Conservation (phyloP, 805 yeast genomes). For the Saccharomycopsis sp. region DNA sequence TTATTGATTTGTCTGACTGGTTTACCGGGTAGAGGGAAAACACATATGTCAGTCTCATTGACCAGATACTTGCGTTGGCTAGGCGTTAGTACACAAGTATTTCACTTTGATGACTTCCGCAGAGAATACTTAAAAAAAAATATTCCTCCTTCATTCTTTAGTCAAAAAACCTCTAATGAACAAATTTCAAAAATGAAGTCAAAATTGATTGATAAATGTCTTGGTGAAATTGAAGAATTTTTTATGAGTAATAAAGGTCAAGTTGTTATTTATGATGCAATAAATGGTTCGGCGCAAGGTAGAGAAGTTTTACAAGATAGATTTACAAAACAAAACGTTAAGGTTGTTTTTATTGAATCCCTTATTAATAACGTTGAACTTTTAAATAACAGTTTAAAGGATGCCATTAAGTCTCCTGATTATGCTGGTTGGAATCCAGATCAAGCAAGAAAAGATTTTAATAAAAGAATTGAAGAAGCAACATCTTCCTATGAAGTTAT, state of each 20-base stretch:
- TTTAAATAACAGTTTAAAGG: constrained; percentile 65
- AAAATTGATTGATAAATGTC: constrained; percentile 49
- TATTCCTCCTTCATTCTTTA: constrained; percentile 61
- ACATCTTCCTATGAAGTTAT: constrained; percentile 66
- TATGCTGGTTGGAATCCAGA: constrained; percentile 66
- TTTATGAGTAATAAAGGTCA: constrained; percentile 78
- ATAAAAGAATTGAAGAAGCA: constrained; percentile 57
- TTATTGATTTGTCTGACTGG: constrained; percentile 85
- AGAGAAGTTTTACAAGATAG: constrained; percentile 46
- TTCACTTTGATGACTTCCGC: constrained; percentile 88
- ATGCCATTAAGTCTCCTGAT: constrained; percentile 83
- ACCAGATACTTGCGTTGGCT: constrained; percentile 92
- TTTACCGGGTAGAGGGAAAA: constrained; percentile 92
- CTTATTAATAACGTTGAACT: constrained; percentile 64
- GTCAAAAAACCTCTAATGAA: constrained; percentile 24
- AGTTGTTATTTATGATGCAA: constrained; percentile 93
- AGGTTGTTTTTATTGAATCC: constrained; percentile 81
- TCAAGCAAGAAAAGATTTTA: constrained; percentile 68
- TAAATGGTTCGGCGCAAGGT: constrained; percentile 68
- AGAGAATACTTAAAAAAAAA: constrained; percentile 36
- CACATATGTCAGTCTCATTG: constrained; percentile 82
- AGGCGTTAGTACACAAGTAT: constrained; percentile 86
- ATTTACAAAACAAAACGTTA: constrained; percentile 51
- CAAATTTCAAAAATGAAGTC: constrained; percentile 45
- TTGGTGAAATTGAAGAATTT: constrained; percentile 58